Evolutionary conservation across 2,329 filamentous ascomycete genomes (phyloP), one percentile per base, ranked within the genome.

Genomic region (Colletotrichum cuscutae): DNA sequence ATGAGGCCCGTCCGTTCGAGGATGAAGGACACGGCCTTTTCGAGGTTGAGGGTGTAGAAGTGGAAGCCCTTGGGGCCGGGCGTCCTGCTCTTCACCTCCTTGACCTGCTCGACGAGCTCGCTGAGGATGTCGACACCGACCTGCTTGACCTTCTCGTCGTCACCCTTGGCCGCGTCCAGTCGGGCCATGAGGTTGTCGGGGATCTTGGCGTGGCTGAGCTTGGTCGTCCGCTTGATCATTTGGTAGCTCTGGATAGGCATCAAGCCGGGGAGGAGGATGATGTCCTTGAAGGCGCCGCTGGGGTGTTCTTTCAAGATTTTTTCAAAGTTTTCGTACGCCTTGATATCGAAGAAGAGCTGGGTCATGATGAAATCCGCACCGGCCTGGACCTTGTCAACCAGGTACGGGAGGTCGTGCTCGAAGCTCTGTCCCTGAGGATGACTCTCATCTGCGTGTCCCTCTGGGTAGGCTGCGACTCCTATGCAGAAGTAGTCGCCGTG

Each of bases 341-440:
- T 88, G 28, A 95, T 89, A 80, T 98, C 95, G 82, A 98, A 99
- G 83, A 98, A 98, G 9, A 99, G 88, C 82, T 99, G 97, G 1
- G 97, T 98, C 94, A 99, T 98, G 83, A 99, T 93, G 80, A 99
- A 99, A 83, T 98, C 95, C 63, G 95, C 97, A 1, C 97, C 97
- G 4, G 97, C 97, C 77, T 92, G 88, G 1, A 93, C 93, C 87
- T 99, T 99, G 76, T 98, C 95, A 12, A 97, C 90, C 66, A 99
- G 87, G 78, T 93, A 97, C 0, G 95, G 94, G 72, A 99, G 84
- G 83, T 99, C 97, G 75, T 93, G 89, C 78, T 97, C 94, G 49
- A 92, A 79, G 76, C 88, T 90, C 82, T 92, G 90, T 30, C 87
- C 89, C 42, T 87, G 80, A 1, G 96, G 96, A 81, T 97, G 93